Base-by-base conservation (phyloP, 2,329 filamentous ascomycete species). In the Aotearoamyces nothofagi region DNA sequence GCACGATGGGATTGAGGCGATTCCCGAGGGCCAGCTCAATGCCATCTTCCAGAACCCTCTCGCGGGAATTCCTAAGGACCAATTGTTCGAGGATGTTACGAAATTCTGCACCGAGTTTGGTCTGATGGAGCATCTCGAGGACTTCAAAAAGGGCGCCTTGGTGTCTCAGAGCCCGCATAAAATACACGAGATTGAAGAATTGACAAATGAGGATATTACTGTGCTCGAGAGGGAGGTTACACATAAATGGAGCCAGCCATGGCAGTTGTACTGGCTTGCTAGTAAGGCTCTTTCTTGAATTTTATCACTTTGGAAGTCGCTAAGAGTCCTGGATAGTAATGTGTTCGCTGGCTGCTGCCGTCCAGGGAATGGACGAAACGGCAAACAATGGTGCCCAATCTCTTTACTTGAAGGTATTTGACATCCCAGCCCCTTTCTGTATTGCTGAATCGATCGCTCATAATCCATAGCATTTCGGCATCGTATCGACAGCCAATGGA, bases 101-200 rank as follows among this genome's bases (percentile, higher is more conserved):
- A 56, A 57, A n/a, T 81, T 79, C 42, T 75, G 72, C 22, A 54
- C 57, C 9, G 53, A 63, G 23, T 66, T 76, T 39, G 61, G 61
- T 14, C 58, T 84, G 15, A 50, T 55, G 2, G 66, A 76, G 30
- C 61, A 76, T 38, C 52, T 69, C 3, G 53, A 57, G 3, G 45
- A 77, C 10, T 60, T 84, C 29, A 60, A 66, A 29, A 76, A 75
- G 42, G 80, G 78, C 17, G 81, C 79, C 3, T 59, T 87, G 8
- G 66, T 84, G 11, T 80, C 80, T 3, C 77, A 81, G 47, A 69
- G 76, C 39, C 78, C 78, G n/a, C n/a, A n/a, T n/a, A n/a, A n/a
- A n/a, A n/a, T n/a, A n/a, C n/a, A n/a, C n/a, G n/a, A n/a, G n/a
- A n/a, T n/a, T n/a, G n/a, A n/a, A n/a, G n/a, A n/a, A n/a, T n/a